Base-by-base conservation (phyloP, 2,329 filamentous ascomycete species). In the Verticillium isaacii region DNA sequence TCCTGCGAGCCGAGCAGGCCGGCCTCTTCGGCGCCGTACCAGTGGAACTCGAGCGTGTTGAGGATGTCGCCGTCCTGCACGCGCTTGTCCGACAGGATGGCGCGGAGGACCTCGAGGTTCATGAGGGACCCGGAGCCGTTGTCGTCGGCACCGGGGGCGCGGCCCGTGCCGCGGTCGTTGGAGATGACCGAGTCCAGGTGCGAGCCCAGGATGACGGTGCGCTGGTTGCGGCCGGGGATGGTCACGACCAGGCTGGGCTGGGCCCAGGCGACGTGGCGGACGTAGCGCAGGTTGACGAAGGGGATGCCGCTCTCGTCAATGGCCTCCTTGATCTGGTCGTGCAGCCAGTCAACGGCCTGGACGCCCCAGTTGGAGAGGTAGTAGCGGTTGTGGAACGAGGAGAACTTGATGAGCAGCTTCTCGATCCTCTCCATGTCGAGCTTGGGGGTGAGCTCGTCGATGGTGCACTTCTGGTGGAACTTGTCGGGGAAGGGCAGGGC, bases 21-120 rank as follows among this genome's bases (percentile, higher is more conserved):
- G 9, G 88, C 90, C 72, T 95, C 91, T 69, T 95, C 91, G 1
- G 90, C 91, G 3, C 87, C 89, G 74, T 93, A 94, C 90, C 90
- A 95, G 73, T 94, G 90, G 73, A 94, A 94, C 76, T 95, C 91
- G 62, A 95, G 76, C 0, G 90, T 92, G 73, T 94, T 93, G 64
- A 84, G 77, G 8, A 83, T 86, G 62, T 85, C 81, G 39, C 89
- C 89, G 19, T 81, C 77, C 5, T 85, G 77, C 61, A 93, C 82
- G 52, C 85, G 81, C 9, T 85, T 77, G 39, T 88, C 85, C 62
- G 83, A 82, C 59, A 93, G 80, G 14, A 94, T 80, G 55, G 90
- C 89, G 14, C 89, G 84, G 64, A 95, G 79, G 2, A 90, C 88
- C 71, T 95, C 91, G 1, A 95, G 83, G 60, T 92, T 93, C 2